These are phyloP conservation scores for Allium fistulosum DNA, from an alignment of 106 monocot genomes.

Conservation along the genomic window DNA sequence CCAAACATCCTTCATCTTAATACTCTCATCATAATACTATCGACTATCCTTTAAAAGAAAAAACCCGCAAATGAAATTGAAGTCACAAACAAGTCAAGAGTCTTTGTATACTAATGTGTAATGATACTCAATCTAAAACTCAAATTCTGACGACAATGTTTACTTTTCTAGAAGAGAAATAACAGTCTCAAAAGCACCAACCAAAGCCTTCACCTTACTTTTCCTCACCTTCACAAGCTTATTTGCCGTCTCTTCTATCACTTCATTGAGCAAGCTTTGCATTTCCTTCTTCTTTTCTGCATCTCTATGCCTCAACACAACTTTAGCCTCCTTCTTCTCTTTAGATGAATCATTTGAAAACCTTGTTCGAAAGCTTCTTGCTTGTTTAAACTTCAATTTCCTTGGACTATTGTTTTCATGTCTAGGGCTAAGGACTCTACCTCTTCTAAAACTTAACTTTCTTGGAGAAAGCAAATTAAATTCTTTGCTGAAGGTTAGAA, in stretches of 20 bases:
- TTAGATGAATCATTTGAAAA: not conserved
- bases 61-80: too few species aligned
- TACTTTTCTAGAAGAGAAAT: conserved; percentile 55
- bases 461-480: conserved; percentile 11
- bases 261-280: conserved; percentile 49
- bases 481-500: not conserved
- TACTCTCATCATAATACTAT: too few species aligned
- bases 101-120: too few species aligned
- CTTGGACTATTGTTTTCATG: conserved; percentile 29
- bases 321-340: not conserved
- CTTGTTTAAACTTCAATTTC: conserved; percentile 51
- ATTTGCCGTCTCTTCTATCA: conserved; percentile 85
- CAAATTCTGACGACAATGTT: not conserved
- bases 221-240: conserved; percentile 80
- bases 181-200: conserved; percentile 93
- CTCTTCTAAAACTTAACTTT: conserved; percentile 61
- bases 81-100: too few species aligned
- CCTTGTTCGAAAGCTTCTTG: conserved; percentile 22
- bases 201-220: conserved; percentile 96
- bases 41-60: too few species aligned
- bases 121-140: too few species aligned
- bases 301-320: conserved; percentile 4
- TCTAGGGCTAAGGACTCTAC: conserved; percentile 35
- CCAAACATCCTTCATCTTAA: too few species aligned
- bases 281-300: conserved; percentile 11